A percentile compares a stretch with the other conserved stretches of the same genome.
Evolutionary conservation across 805 yeast species (phyloP).

Genomic region (Ogataea pini): DNA sequence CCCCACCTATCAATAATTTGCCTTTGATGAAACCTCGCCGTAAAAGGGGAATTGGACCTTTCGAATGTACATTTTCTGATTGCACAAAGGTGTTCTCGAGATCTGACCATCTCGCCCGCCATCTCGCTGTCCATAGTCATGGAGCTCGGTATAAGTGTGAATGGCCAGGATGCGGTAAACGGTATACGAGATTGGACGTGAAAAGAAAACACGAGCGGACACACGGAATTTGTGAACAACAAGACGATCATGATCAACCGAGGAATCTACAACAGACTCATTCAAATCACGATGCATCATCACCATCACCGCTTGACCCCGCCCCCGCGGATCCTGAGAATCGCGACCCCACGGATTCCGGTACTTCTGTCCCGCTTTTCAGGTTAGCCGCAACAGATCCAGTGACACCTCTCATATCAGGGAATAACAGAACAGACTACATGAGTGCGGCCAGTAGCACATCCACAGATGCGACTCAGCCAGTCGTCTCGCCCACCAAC

Average conservation of each 20-base stretch:
- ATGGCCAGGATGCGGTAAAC: slow-evolving; percentile 49
- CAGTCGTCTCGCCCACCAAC: slow-evolving; percentile 17
- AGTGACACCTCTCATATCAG: no score
- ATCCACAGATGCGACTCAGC: not conserved
- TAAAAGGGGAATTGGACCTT: slow-evolving; percentile 16
- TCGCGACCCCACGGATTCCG: no score
- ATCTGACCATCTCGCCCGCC: slow-evolving; percentile 60
- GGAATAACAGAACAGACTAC: not conserved
- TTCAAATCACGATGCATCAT: no score
- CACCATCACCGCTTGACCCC: no score
- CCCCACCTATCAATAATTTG: not conserved
- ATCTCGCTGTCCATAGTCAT: slow-evolving; percentile 50
- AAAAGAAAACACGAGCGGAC: slow-evolving; percentile 44
- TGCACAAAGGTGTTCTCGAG: slow-evolving; percentile 57
- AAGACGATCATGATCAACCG: no score
- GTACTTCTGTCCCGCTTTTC: no score
- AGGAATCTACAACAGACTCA: not conserved
- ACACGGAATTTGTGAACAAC: no score
- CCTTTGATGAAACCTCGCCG: slow-evolving; percentile 3
- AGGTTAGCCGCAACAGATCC: no score
- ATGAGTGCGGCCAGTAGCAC: not conserved
- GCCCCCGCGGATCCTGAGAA: no score
- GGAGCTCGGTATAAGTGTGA: slow-evolving; percentile 47
- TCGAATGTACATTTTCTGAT: slow-evolving; percentile 39
- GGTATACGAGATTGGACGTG: slow-evolving; percentile 56